These are phyloP conservation scores for Turritis glabra DNA, from an alignment of 345 rosid species.

Conservation along the genomic window DNA sequence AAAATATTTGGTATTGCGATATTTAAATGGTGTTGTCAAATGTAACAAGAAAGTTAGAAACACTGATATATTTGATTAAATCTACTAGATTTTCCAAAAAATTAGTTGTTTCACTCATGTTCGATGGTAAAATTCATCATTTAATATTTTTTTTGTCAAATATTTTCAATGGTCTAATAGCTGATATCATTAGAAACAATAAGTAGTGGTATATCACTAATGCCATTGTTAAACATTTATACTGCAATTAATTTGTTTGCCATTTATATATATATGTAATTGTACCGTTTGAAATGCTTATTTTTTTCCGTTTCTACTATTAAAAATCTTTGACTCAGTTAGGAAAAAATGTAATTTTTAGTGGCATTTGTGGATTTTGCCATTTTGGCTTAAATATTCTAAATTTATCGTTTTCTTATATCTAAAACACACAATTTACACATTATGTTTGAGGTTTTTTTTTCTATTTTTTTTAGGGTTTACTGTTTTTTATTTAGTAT, in stretches of 20 bases:
- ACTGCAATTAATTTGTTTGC: constrained; percentile 2
- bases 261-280: background rate
- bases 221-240: background rate
- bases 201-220: background rate
- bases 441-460: no score
- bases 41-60: background rate
- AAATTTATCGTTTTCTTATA: no score
- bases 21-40: background rate
- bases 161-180: background rate
- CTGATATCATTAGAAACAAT: background rate
- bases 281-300: background rate
- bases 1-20: background rate
- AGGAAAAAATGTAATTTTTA: no score
- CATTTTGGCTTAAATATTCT: no score
- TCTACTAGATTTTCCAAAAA: background rate
- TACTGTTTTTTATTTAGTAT: no score
- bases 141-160: background rate
- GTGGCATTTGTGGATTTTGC: no score
- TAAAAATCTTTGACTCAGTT: background rate
- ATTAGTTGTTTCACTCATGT: background rate
- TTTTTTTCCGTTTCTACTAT: background rate
- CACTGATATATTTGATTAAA: background rate
- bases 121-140: background rate
- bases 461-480: no score
- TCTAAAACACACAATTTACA: no score